These are phyloP conservation scores for Apophysomyces ossiformis DNA, from an alignment of 371 early-diverging fungal species.

Conservation along the genomic window DNA sequence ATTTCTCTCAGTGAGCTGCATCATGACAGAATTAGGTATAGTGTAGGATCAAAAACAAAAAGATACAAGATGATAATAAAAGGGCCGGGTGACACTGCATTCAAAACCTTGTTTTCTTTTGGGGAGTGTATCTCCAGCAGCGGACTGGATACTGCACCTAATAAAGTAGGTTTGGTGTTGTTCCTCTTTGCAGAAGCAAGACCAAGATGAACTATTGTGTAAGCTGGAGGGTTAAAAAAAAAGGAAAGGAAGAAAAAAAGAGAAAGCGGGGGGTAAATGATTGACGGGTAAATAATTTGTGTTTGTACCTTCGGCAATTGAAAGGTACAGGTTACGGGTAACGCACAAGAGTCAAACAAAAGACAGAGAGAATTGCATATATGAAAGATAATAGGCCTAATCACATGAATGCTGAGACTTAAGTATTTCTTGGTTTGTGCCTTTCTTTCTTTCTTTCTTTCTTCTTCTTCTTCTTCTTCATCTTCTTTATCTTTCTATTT, in stretches of 20 bases:
- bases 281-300: background rate
- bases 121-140: background rate
- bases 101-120: background rate
- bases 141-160: background rate
- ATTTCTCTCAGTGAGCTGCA: background rate
- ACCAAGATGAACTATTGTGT: background rate
- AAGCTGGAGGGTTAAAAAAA: too few relatives aligned
- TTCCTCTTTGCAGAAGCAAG: background rate
- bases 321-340: background rate
- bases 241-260: too few relatives aligned
- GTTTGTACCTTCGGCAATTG: background rate
- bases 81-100: constrained; percentile 4
- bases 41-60: background rate
- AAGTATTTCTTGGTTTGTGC: background rate
- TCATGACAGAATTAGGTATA: background rate
- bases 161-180: background rate
- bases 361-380: too few relatives aligned
- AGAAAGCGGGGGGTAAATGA: too few relatives aligned
- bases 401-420: background rate
- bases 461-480: background rate
- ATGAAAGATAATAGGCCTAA: background rate
- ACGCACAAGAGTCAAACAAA: background rate
- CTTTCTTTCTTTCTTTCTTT: background rate
- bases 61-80: constrained; percentile 1
- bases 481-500: background rate